Evolutionary conservation across 768 basidiomycete species (phyloP).

Genomic region (Crucibulum laeve): DNA sequence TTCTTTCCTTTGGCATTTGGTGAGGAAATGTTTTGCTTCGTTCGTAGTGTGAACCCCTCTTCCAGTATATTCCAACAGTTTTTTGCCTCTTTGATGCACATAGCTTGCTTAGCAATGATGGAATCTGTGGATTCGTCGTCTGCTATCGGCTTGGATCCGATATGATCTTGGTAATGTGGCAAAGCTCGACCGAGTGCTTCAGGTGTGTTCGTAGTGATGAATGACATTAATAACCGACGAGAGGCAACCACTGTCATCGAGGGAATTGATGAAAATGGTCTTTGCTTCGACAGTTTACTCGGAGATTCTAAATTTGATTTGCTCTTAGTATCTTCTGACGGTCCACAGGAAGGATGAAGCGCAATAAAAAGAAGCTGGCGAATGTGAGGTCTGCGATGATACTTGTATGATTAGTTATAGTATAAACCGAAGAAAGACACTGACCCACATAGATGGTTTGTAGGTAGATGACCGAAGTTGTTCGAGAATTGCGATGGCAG

Average conservation of each 20-base stretch:
- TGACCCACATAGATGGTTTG: conserved; percentile 55
- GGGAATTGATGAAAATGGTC: conserved; percentile 34
- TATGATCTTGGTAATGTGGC: conserved; percentile 38
- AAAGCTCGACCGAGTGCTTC: conserved; percentile 48
- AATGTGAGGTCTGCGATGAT: conserved; percentile 50
- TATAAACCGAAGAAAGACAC: background rate
- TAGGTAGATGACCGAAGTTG: conserved; percentile 55
- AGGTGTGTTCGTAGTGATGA: conserved; percentile 54
- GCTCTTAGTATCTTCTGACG: conserved; percentile 15
- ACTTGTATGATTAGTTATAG: conserved; percentile 6
- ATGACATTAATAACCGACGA: conserved; percentile 49
- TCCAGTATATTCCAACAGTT: conserved; percentile 61
- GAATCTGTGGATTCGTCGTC: conserved; percentile 46
- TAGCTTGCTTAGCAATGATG: conserved; percentile 48
- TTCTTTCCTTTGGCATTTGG: conserved; percentile 31
- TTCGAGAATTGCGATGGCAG: conserved; percentile 58
- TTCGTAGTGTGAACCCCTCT: conserved; percentile 44
- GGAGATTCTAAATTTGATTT: conserved; percentile 37
- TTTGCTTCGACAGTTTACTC: conserved; percentile 39
- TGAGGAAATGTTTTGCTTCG: conserved; percentile 18
- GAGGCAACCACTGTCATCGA: conserved; percentile 45
- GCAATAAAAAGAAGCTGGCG: conserved; percentile 68
- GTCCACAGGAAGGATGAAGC: conserved; percentile 46
- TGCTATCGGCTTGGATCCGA: conserved; percentile 8
- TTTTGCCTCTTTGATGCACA: conserved; percentile 47